Conservation (phyloP, 257 asterid genomes). For the Verbena officinalis region DNA sequence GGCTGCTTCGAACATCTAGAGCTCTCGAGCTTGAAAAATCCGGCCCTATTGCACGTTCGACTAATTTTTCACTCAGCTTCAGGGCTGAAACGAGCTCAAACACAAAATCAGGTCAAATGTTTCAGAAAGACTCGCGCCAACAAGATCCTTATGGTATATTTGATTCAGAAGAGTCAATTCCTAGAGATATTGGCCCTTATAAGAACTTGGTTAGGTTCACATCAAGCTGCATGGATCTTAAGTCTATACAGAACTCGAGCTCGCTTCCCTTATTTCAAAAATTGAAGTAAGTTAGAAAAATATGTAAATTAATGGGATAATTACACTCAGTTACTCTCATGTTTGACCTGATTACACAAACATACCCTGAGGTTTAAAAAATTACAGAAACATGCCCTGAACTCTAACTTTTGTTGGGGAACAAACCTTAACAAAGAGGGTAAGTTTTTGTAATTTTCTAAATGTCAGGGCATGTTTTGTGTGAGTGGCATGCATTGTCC, state of each 20-base stretch:
- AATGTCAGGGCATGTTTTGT: too few species aligned
- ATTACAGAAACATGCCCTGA: too few species aligned
- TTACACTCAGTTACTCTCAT: too few species aligned
- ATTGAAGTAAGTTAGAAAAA: conserved; percentile 50
- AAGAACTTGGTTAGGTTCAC: conserved; percentile 78
- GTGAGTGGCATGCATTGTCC: too few species aligned
- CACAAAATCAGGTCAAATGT: conserved; percentile 36
- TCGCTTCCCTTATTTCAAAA: conserved; percentile 68
- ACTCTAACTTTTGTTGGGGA: too few species aligned
- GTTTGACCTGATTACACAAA: too few species aligned
- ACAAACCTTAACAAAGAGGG: too few species aligned
- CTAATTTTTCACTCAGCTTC: conserved; percentile 71
- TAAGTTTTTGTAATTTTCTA: too few species aligned
- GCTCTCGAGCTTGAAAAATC: conserved; percentile 82
- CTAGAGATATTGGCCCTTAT: conserved; percentile 82
- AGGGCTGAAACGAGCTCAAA: conserved; percentile 62
- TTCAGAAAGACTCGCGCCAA: conserved; percentile 85
- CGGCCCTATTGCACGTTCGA: conserved; percentile 65
- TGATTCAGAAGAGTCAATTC: conserved; percentile 59
- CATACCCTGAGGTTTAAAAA: too few species aligned
- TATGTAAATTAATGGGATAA: neutral
- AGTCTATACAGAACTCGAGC: conserved; percentile 63
- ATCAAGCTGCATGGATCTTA: conserved; percentile 67
- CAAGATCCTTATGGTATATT: conserved; percentile 90
- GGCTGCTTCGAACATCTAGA: conserved; percentile 74